These are phyloP conservation scores for Berberis thunbergii DNA, from an alignment of 164 flowering plant species.

Conservation along the genomic window DNA sequence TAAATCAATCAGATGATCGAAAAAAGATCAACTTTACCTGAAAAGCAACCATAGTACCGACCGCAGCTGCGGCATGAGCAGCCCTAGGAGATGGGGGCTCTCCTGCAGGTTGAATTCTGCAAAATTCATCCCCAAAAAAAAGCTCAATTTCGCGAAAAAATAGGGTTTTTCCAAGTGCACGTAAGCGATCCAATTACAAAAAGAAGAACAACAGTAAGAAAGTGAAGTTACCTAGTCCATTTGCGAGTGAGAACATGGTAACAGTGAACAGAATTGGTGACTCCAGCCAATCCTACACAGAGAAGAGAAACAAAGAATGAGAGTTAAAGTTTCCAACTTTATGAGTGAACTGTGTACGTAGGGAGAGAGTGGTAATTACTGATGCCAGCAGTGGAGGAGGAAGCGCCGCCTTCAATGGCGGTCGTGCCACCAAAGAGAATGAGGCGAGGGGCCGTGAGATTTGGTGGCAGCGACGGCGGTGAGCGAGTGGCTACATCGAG, in stretches of 20 bases:
- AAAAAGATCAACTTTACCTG: constrained; percentile 42
- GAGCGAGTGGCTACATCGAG: constrained; percentile 82
- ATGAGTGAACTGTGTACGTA: neutral
- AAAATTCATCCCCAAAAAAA: constrained; percentile 8
- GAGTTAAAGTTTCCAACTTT: neutral
- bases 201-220: neutral
- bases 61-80: constrained; percentile 94
- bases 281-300: constrained; percentile 77
- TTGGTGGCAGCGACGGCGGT: constrained; percentile 89
- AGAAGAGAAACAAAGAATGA: neutral
- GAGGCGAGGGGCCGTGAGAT: constrained; percentile 81
- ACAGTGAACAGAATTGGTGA: constrained; percentile 84
- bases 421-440: constrained; percentile 97
- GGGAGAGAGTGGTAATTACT: constrained; percentile 21
- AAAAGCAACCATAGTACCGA: constrained; percentile 98
- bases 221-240: constrained; percentile 59
- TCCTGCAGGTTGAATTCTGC: constrained; percentile 70
- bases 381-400: constrained; percentile 75
- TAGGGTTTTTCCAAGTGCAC: too few species aligned
- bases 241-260: constrained; percentile 82
- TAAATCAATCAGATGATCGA: too few species aligned
- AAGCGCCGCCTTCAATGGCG: constrained; percentile 79
- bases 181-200: too few species aligned
- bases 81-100: constrained; percentile 99
- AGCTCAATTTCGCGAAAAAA: too few species aligned